Percentiles rank a stretch among this genome's conserved stretches.
phyloP scores from a whole-genome alignment of 176 grass and related monocot genomes.

The Carex littledalei region DNA sequence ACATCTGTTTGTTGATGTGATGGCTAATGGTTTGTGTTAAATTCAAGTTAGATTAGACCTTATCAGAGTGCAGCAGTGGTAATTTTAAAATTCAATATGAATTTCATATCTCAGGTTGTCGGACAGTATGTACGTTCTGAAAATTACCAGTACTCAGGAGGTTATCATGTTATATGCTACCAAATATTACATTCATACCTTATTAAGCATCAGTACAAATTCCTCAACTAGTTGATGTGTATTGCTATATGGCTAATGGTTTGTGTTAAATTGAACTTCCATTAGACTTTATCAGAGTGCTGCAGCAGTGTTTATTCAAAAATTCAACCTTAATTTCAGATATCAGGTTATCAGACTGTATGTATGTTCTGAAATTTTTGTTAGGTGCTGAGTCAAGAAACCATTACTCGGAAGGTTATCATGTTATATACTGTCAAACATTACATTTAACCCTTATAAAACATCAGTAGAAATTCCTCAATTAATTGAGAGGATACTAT shows the following conservation, averaged over 20 bases:
- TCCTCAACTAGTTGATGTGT: background rate
- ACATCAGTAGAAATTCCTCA: background rate
- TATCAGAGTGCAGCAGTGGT: background rate
- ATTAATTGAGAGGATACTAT: background rate
- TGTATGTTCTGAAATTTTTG: background rate
- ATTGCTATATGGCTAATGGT: background rate
- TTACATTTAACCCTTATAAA: background rate
- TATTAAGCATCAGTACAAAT: too few species aligned
- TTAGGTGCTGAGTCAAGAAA: background rate
- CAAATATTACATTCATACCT: too few species aligned
- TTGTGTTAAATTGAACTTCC: background rate
- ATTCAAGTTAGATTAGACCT: background rate
- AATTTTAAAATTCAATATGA: background rate
- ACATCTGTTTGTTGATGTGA: background rate
- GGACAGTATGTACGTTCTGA: too few species aligned
- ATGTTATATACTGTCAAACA: background rate
- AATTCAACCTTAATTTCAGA: background rate
- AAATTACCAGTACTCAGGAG: too few species aligned
- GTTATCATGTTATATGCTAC: too few species aligned
- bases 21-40: background rate
- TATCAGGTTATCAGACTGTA: background rate
- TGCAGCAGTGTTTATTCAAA: background rate
- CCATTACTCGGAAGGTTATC: background rate
- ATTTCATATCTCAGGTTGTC: background rate
- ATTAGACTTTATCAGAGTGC: background rate